Percentiles rank a stretch among this genome's conserved stretches.
Evolutionary conservation across 305 asterid genomes (phyloP).

Genomic region (Solanum hybrid): DNA sequence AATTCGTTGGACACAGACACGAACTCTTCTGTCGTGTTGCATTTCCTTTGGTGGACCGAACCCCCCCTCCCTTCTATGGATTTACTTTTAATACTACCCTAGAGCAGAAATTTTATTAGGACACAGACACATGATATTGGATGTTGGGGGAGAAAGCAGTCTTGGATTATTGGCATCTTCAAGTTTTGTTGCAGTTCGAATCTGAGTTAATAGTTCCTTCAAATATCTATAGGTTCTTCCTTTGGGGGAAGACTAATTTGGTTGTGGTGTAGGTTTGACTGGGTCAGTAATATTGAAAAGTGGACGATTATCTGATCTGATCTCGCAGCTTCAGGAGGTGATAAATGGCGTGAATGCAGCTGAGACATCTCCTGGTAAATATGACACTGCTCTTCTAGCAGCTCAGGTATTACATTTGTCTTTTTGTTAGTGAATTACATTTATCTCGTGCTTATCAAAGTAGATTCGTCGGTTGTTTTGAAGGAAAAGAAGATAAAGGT

Average conservation of each 20-base stretch:
- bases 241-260: slow-evolving; percentile 3
- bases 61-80: too few relatives aligned
- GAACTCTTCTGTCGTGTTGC: background rate
- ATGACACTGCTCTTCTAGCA: slow-evolving; percentile 62
- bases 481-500: background rate
- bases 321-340: slow-evolving; percentile 64
- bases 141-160: background rate
- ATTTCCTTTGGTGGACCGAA: background rate
- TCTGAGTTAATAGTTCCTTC: slow-evolving; percentile 2
- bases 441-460: slow-evolving; percentile 7
- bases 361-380: slow-evolving; percentile 66
- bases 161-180: background rate
- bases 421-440: background rate
- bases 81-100: background rate
- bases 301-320: slow-evolving; percentile 57
- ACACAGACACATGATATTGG: background rate
- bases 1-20: background rate
- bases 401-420: slow-evolving; percentile 44
- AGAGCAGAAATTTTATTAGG: background rate
- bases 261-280: slow-evolving; percentile 45
- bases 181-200: background rate
- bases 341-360: slow-evolving; percentile 56
- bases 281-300: slow-evolving; percentile 71
- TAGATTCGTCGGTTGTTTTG: slow-evolving; percentile 8
- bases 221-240: background rate